Evolutionary conservation across 495 filamentous ascomycete genomes (phyloP).

Genomic region (Penicillium canariense): DNA sequence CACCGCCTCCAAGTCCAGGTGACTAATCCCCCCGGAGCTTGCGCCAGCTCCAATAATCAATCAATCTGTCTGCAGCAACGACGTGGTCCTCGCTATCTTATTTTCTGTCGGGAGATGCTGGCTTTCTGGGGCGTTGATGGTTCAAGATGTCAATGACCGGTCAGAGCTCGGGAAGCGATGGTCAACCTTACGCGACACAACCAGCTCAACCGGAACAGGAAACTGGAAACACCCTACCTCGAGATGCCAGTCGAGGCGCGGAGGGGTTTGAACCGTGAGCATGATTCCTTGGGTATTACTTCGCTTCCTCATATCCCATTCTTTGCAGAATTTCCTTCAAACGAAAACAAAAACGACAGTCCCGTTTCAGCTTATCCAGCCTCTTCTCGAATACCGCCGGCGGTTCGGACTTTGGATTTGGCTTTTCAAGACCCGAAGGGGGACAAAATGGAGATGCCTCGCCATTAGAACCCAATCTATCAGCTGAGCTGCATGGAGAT

Average conservation of each 20-base stretch:
- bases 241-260: constrained; percentile 29
- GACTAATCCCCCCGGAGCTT: constrained; percentile 29
- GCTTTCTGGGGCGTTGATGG: constrained; percentile 18
- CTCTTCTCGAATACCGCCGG: constrained; percentile 48
- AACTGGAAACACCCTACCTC: constrained; percentile 7
- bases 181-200: constrained; percentile 9
- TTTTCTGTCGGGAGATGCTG: constrained; percentile 17
- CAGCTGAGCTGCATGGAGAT: constrained; percentile 38
- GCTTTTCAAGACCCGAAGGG: constrained; percentile 21
- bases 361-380: constrained; percentile 54
- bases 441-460: constrained; percentile 31
- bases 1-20: constrained; percentile 31
- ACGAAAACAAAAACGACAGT: constrained; percentile 68
- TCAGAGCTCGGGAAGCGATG: constrained; percentile 20
- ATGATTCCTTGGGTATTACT: not conserved
- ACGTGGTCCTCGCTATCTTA: not conserved
- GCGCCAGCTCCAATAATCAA: constrained; percentile 18
- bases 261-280: constrained; percentile 50
- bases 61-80: not conserved
- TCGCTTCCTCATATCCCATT: constrained; percentile 11
- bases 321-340: constrained; percentile 72
- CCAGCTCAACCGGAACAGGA: constrained; percentile 17
- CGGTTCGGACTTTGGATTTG: constrained; percentile 25
- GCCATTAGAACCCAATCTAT: constrained; percentile 20
- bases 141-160: constrained; percentile 27